Base-by-base conservation (phyloP, 2,329 filamentous ascomycete genomes). In the Coniochaeta sp. region DNA sequence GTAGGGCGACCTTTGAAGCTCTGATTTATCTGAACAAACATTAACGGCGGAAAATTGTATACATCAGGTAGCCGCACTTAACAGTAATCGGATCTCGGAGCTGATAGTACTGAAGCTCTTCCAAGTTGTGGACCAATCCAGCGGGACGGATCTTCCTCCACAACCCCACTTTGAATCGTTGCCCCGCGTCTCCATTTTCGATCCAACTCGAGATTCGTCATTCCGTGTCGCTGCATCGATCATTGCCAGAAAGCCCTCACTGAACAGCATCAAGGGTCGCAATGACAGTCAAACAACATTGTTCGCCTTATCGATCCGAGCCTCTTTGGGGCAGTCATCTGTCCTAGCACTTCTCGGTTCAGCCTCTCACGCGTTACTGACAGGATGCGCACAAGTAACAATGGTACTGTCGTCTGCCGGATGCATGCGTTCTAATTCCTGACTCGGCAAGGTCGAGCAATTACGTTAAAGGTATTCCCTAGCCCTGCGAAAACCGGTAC, bases 381-480 rank as follows among this genome's bases (percentile, higher is more conserved):
- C 22, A 36, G 14, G 19, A 26, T 31, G n/a, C 4, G 43, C 26
- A 6, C 31, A 31, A 31, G 28, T 31, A 31, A 9, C 5, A 9
- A 31, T 6, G 28, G 28, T 6, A 9, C 5, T 5, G 9, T 6
- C 28, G 28, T 31, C 5, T 5, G 9, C 5, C 28, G 28, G 5
- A 28, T 38, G 60, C 50, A 57, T 17, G 38, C 38, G 16, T 40
- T 17, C 38, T 33, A 19, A 44, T 16, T 34, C 61, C 62, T 71
- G 72, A 70, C 71, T 73, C 70, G 69, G 67, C 69, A 64, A 61
- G 61, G 59, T 69, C 67, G 70, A 70, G 66, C 72, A 70, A 78
- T 80, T 80, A 80, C 78, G 78, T 80, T 76, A 79, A 68, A 76
- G 66, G 70, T 74, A 73, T 72, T 73, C 70, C 65, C 33, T 38